Conservation (phyloP, 2,329 filamentous ascomycete species). For the Shiraia bambusicola region DNA sequence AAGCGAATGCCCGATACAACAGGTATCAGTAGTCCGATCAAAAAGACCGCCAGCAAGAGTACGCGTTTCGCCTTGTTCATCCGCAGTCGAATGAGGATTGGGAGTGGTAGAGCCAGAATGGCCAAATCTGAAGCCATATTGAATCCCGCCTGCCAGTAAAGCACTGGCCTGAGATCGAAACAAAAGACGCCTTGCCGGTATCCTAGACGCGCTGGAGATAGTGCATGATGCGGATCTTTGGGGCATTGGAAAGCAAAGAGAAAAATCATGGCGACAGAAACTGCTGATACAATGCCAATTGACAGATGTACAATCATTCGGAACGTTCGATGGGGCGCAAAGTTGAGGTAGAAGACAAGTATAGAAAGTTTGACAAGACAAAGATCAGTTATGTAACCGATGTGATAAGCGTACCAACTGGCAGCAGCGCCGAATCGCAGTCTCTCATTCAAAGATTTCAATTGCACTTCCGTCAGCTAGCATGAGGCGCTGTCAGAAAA, state of each 20-base stretch:
- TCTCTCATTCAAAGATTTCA: background rate
- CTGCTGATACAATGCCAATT: conserved; percentile 14
- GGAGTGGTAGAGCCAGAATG: conserved; percentile 27
- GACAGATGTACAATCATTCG: conserved; percentile 17
- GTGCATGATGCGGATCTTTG: conserved; percentile 12
- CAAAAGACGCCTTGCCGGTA: conserved; percentile 11
- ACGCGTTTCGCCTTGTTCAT: conserved; percentile 26
- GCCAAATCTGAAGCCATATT: conserved; percentile 28
- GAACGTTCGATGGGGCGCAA: conserved; percentile 25
- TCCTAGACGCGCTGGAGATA: conserved; percentile 16
- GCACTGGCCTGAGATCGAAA: conserved; percentile 16
- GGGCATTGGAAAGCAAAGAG: conserved; percentile 27
- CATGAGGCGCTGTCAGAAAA: background rate
- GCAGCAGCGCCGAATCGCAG: conserved; percentile 11
- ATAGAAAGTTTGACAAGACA: conserved; percentile 30
- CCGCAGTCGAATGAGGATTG: conserved; percentile 23
- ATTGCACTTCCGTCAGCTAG: conserved; percentile 4
- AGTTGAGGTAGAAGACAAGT: conserved; percentile 27
- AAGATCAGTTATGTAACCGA: conserved; percentile 25
- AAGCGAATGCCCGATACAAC: conserved; percentile 24
- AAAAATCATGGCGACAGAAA: conserved; percentile 17
- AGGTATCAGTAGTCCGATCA: conserved; percentile 21
- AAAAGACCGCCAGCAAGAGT: conserved; percentile 26
- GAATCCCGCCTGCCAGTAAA: conserved; percentile 23
- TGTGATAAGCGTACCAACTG: conserved; percentile 32